phyloP scores from a whole-genome alignment of 2,329 filamentous ascomycete species.

The Epichloe sp. region DNA sequence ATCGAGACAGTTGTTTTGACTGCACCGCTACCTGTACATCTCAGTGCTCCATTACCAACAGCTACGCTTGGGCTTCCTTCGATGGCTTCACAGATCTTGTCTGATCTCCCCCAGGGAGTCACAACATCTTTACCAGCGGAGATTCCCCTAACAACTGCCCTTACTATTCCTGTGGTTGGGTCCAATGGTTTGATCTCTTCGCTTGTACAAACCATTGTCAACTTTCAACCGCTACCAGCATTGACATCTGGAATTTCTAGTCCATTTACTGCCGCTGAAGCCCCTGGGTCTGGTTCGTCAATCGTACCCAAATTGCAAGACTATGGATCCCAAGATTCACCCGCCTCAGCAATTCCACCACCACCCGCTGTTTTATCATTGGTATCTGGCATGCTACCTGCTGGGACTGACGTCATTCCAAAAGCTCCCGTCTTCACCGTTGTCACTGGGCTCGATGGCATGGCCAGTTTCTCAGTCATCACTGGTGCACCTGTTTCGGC shows the following conservation, averaged over 20 bases:
- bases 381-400: slow-evolving; percentile 8
- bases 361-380: slow-evolving; percentile 11
- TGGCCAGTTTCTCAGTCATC: slow-evolving; percentile 11
- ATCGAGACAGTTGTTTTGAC: slow-evolving; percentile 15
- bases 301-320: slow-evolving; percentile 13
- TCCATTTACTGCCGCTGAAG: slow-evolving; percentile 6
- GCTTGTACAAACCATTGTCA: slow-evolving; percentile 19
- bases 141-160: slow-evolving; percentile 13
- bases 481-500: slow-evolving; percentile 8
- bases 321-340: slow-evolving; percentile 11
- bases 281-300: slow-evolving; percentile 5
- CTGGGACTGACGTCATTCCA: slow-evolving; percentile 13
- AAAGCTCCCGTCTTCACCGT: slow-evolving; percentile 13
- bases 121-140: slow-evolving; percentile 6
- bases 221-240: slow-evolving; percentile 11
- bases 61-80: slow-evolving; percentile 10
- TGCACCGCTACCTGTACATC: slow-evolving; percentile 1
- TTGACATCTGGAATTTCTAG: slow-evolving; percentile 5
- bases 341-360: slow-evolving; percentile 2
- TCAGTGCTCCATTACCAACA: slow-evolving; percentile 5
- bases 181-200: slow-evolving; percentile 19
- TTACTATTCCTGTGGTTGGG: slow-evolving; percentile 19
- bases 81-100: slow-evolving; percentile 8
- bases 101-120: slow-evolving; percentile 11
- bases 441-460: slow-evolving; percentile 11